phyloP scores from a whole-genome alignment of 202 grass and related monocot species.

The Elaeis oleifera region DNA sequence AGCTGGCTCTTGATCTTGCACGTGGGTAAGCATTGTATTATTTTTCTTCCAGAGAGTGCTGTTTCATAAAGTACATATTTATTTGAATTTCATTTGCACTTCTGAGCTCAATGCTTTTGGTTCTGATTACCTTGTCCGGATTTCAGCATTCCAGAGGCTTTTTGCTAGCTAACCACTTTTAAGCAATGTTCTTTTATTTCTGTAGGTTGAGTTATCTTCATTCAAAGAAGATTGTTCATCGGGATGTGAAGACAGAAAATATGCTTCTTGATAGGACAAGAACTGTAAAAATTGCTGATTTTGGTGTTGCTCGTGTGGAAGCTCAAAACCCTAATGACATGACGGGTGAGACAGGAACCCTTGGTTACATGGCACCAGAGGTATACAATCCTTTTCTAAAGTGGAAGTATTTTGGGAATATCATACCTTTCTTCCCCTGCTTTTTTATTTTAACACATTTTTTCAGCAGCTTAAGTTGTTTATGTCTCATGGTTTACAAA shows the following conservation, averaged over 20 bases:
- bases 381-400: not conserved
- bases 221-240: conserved; percentile 10
- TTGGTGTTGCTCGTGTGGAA: conserved; percentile 10
- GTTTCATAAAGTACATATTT: no score
- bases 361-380: conserved; percentile 19
- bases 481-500: no score
- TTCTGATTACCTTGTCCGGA: no score
- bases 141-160: not conserved
- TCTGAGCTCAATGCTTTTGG: no score
- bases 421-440: no score
- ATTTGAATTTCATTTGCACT: no score
- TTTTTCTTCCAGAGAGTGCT: no score
- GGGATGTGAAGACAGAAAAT: conserved; percentile 20
- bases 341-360: conserved; percentile 14
- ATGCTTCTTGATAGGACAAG: conserved; percentile 5
- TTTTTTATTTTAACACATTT: no score
- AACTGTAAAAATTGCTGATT: conserved; percentile 16
- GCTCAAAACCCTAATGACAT: conserved; percentile 14
- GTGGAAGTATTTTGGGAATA: no score
- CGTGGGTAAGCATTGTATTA: no score
- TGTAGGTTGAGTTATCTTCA: conserved; percentile 14
- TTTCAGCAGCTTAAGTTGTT: no score
- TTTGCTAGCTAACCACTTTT: not conserved
- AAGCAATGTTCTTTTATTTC: not conserved
- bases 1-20: no score